Conservation (phyloP, 78 protist species). For the Tieghemostelium lacteum region DNA sequence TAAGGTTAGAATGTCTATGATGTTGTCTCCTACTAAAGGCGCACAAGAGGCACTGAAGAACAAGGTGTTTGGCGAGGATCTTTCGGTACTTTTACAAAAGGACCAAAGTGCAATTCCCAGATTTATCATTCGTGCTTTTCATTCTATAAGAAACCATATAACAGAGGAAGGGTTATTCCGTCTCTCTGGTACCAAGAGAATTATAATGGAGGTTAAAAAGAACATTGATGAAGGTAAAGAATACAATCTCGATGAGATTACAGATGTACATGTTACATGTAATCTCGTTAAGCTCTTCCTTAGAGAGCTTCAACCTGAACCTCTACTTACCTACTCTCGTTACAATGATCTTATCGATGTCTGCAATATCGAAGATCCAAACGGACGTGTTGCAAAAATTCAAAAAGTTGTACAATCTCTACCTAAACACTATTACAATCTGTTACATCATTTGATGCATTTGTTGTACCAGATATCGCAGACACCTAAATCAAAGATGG, state of each 20-base stretch:
- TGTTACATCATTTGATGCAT: constrained; percentile 54
- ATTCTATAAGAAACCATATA: constrained; percentile 14
- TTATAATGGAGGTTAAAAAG: constrained; percentile 22
- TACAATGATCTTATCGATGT: constrained; percentile 63
- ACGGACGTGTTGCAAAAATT: constrained; percentile 37
- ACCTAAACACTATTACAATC: constrained; percentile 55
- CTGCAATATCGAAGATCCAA: constrained; percentile 55
- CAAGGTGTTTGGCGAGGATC: constrained; percentile 66
- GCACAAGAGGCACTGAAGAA: background rate
- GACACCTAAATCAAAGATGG: constrained; percentile 50
- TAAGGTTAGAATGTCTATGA: constrained; percentile 69
- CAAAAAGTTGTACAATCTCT: constrained; percentile 15
- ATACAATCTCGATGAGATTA: constrained; percentile 7
- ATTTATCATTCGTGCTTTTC: constrained; percentile 36
- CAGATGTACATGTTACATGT: constrained; percentile 50
- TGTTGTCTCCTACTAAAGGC: constrained; percentile 28
- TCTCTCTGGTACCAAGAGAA: constrained; percentile 59
- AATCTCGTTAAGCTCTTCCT: constrained; percentile 58
- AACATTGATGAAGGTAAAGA: constrained; percentile 72
- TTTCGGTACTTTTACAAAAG: constrained; percentile 6
- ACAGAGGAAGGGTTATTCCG: constrained; percentile 69
- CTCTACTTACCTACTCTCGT: constrained; percentile 56
- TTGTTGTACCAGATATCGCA: constrained; percentile 19
- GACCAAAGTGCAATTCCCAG: constrained; percentile 31
- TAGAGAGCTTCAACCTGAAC: constrained; percentile 71